Evolutionary conservation across 2,329 filamentous ascomycete species (phyloP).

Genomic region (Stagonosporopsis rhizophila): DNA sequence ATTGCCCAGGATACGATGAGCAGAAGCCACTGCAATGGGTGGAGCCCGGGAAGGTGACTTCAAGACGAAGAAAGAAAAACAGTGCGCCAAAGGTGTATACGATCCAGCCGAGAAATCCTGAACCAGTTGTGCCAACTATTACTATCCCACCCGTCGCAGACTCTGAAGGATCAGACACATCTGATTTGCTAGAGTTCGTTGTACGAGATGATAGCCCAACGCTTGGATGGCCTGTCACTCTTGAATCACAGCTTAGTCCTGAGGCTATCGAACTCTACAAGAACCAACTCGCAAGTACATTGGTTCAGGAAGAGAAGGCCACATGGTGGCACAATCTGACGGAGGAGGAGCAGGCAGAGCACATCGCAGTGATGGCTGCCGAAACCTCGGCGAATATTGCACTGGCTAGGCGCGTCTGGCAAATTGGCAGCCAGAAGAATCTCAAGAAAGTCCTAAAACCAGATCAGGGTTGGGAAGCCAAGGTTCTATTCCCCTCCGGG

Average conservation of each 20-base stretch:
- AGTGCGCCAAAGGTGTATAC: slow-evolving; percentile 21
- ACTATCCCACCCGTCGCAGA: not conserved
- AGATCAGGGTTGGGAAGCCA: slow-evolving; percentile 21
- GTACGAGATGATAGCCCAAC: not conserved
- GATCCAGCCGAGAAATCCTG: not conserved
- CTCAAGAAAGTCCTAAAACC: slow-evolving; percentile 27
- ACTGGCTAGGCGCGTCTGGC: slow-evolving; percentile 18
- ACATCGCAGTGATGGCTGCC: slow-evolving; percentile 1
- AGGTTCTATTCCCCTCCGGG: slow-evolving; percentile 20
- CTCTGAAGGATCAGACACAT: not conserved
- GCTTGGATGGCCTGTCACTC: not conserved
- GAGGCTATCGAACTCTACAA: slow-evolving; percentile 10
- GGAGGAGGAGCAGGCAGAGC: slow-evolving; percentile 6
- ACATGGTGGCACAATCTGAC: slow-evolving; percentile 13
- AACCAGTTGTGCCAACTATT: not conserved
- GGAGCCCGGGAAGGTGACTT: slow-evolving; percentile 39
- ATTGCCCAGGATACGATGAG: slow-evolving; percentile 43
- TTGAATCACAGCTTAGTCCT: not conserved
- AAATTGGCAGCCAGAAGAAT: slow-evolving; percentile 17
- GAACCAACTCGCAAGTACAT: not conserved
- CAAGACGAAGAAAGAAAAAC: slow-evolving; percentile 31
- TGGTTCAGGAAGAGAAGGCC: slow-evolving; percentile 3
- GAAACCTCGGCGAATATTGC: not conserved
- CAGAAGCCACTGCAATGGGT: slow-evolving; percentile 46
- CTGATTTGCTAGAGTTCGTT: not conserved